Conservation (phyloP, 2,329 filamentous ascomycete species). For the Xylariaceae sp. region DNA sequence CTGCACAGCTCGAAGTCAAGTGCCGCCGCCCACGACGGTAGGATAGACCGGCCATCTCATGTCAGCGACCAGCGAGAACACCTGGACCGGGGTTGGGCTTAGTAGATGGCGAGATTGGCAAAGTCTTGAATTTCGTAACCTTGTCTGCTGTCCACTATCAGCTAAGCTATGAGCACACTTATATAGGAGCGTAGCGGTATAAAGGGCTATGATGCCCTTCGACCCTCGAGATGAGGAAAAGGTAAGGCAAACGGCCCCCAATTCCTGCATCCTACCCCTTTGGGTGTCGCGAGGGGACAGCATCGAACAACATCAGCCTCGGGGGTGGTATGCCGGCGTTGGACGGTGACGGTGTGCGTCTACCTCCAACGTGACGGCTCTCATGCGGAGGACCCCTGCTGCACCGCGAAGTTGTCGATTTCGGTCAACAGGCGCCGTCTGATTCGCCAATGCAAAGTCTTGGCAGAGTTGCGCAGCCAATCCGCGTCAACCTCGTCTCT, state of each 20-base stretch:
- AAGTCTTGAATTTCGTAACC: too few species aligned
- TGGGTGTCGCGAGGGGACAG: slow-evolving; percentile 24
- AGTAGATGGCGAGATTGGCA: slow-evolving; percentile 9
- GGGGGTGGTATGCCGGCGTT: slow-evolving; percentile 18
- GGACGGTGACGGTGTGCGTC: too few species aligned
- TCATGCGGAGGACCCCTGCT: too few species aligned
- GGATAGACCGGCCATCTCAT: slow-evolving; percentile 7
- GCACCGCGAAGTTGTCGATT: slow-evolving; percentile 4
- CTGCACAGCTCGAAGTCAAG: too few species aligned
- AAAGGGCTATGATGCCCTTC: slow-evolving; percentile 3
- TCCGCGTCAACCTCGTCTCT: slow-evolving; percentile 23
- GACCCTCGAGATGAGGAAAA: too few species aligned
- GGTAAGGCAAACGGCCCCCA: slow-evolving; percentile 20
- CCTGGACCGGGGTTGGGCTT: slow-evolving; percentile 21
- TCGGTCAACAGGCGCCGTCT: slow-evolving; percentile 28
- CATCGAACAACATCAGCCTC: slow-evolving; percentile 28
- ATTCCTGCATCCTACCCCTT: slow-evolving; percentile 15
- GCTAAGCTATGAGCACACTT: too few species aligned
- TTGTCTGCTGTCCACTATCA: too few species aligned
- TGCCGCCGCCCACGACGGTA: background rate
- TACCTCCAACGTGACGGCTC: too few species aligned
- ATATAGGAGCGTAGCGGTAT: slow-evolving; percentile 3
- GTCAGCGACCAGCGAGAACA: slow-evolving; percentile 16
- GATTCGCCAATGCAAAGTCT: slow-evolving; percentile 28
- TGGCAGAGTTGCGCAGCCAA: slow-evolving; percentile 26